These are phyloP conservation scores for Sphaceloma murrayae DNA, from an alignment of 2,329 filamentous ascomycete genomes.

Conservation along the genomic window DNA sequence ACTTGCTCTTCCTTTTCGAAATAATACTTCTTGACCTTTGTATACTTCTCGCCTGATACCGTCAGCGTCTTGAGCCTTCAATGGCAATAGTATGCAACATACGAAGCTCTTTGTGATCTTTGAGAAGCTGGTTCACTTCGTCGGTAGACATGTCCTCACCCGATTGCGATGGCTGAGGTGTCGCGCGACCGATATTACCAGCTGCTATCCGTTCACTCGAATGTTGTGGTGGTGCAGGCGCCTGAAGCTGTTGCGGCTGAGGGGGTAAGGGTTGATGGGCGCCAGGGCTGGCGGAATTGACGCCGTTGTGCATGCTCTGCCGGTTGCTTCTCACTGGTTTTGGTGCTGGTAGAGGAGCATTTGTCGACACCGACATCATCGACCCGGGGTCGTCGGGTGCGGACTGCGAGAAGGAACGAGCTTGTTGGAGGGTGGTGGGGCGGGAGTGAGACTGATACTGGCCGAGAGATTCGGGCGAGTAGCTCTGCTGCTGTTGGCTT, in stretches of 20 bases:
- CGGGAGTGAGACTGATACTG: slow-evolving; percentile 16
- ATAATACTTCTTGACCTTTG: slow-evolving; percentile 95
- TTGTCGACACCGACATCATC: slow-evolving; percentile 26
- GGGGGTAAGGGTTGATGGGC: slow-evolving; percentile 18
- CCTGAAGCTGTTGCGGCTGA: slow-evolving; percentile 21
- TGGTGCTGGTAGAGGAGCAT: slow-evolving; percentile 24
- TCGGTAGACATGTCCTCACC: slow-evolving; percentile 39
- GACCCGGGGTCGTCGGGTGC: slow-evolving; percentile 22
- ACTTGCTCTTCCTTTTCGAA: slow-evolving; percentile 88
- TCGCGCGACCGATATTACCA: slow-evolving; percentile 33
- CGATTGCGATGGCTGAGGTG: slow-evolving; percentile 36
- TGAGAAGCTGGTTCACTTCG: slow-evolving; percentile 38
- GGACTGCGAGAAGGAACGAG: slow-evolving; percentile 16
- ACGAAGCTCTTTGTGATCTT: slow-evolving; percentile 44
- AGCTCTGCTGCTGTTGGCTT: slow-evolving; percentile 11
- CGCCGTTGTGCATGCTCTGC: slow-evolving; percentile 29
- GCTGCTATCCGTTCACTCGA: slow-evolving; percentile 19
- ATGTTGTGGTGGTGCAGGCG: slow-evolving; percentile 19
- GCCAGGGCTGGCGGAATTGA: slow-evolving; percentile 12
- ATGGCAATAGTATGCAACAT: slow-evolving; percentile 19
- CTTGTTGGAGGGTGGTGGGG: slow-evolving; percentile 1
- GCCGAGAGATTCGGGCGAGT: slow-evolving; percentile 14
- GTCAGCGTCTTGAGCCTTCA: slow-evolving; percentile 12
- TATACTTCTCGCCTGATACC: slow-evolving; percentile 75
- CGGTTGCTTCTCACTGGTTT: slow-evolving; percentile 26